Conservation (phyloP, 352 stramenopile species). For the Pilasporangium apinafurcum region DNA sequence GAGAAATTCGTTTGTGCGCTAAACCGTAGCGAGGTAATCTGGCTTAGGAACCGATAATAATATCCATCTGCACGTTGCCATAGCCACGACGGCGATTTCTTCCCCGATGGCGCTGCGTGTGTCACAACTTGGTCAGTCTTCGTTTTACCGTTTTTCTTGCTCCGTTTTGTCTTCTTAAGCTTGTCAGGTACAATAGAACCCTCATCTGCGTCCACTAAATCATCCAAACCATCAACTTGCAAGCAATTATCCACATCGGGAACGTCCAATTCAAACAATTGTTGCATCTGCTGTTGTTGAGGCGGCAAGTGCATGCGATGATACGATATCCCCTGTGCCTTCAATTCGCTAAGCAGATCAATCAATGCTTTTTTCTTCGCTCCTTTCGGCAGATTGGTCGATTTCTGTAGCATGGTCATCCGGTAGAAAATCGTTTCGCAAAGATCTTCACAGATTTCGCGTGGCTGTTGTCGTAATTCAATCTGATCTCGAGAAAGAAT, state of each 20-base stretch:
- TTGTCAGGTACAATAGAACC: constrained; percentile 12
- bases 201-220: constrained; percentile 22
- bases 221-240: constrained; percentile 55
- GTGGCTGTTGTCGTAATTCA: constrained; percentile 58
- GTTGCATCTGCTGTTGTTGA: constrained; percentile 75
- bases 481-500: constrained; percentile 63
- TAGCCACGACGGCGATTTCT: constrained; percentile 69
- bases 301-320: constrained; percentile 66
- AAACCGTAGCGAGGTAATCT: constrained; percentile 75
- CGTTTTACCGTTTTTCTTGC: constrained; percentile 21
- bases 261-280: constrained; percentile 79
- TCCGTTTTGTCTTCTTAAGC: constrained; percentile 15
- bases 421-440: constrained; percentile 94
- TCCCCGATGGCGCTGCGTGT: constrained; percentile 12
- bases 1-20: constrained; percentile 77
- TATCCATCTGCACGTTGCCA: constrained; percentile 85
- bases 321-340: constrained; percentile 77
- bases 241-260: constrained; percentile 81
- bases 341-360: constrained; percentile 91
- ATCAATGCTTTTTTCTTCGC: constrained; percentile 97
- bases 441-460: constrained; percentile 82
- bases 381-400: constrained; percentile 85
- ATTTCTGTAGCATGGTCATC: constrained; percentile 83
- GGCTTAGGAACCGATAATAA: constrained; percentile 85
- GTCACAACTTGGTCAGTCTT: constrained; percentile 10